Evolutionary conservation across 2,329 filamentous ascomycete genomes (phyloP), one percentile per base, ranked within the genome.

Genomic region (Aspergillus calidoustus): DNA sequence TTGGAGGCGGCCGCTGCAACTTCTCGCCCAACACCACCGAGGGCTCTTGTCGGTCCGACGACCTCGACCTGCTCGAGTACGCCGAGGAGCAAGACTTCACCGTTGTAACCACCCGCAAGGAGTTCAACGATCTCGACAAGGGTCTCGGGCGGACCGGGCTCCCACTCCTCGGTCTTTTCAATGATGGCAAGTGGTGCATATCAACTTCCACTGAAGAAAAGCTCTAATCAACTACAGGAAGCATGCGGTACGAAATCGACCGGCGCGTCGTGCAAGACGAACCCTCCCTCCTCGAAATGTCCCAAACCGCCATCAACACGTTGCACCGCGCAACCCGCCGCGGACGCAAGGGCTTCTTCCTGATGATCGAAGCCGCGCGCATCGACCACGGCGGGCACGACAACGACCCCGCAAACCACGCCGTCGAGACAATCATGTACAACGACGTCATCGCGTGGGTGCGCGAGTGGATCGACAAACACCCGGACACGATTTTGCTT

Each of bases 1-100:
- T 60, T 8, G 58, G 58, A n/a, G 58, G 58, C 22, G 58, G 58
- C 43, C 58, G 58, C 44, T 60, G 58, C 51, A 50, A 55, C 51
- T 60, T 60, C 51, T n/a, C 23, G 28, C 52, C 58, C 17, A 47
- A 46, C 4, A 41, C 7, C n/a, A 50, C 43, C 7, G 51, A 60
- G 30, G 51, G 51, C 15, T 60, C 58, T 11, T 60, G 58, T 17
- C 58, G 58, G 44, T 8, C 50, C 4, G 58, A 60, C 19, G 43
- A 60, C 19, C 23, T 60, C n/a, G 51, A 50, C 48, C 48, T 50
- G 48, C 11, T 50, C 13, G 48, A 31, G 28, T 59, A 44, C 46
- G 56, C 56, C 8, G 47, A 46, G 19, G 47, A 58, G 15, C 28
- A 58, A 17, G 48, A 47, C 48, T 59, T 52, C 22, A 59, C 46